Percentiles rank a stretch among this genome's conserved stretches.
These are phyloP conservation scores for Acorus gramineus DNA, from an alignment of 106 monocot genomes.

Conservation along the genomic window DNA sequence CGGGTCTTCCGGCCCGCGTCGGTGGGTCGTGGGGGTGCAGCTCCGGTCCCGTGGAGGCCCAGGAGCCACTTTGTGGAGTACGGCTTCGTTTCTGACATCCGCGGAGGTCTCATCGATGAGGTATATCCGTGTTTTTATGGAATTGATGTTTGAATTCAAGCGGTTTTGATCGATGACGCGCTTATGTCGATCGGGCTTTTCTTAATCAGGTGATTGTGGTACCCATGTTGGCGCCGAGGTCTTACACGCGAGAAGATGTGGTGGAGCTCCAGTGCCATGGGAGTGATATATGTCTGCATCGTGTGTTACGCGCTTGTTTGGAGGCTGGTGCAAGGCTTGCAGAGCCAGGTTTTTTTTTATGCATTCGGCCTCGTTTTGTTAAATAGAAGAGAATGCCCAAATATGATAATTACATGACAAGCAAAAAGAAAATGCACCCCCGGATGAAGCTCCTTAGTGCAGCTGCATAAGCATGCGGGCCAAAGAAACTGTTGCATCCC, in stretches of 20 bases:
- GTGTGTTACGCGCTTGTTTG: conserved; percentile 89
- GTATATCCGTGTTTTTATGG: conserved; percentile 16
- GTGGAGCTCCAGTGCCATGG: conserved; percentile 99
- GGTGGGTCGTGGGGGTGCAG: conserved; percentile 9
- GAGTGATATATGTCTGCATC: conserved; percentile 74
- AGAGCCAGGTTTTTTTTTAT: conserved; percentile 61
- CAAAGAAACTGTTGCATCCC: too few species aligned
- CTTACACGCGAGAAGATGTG: conserved; percentile 94
- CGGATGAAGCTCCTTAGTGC: background rate
- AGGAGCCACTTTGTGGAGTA: conserved; percentile 84
- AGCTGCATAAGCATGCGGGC: too few species aligned
- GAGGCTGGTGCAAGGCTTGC: conserved; percentile 97
- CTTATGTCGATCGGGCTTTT: background rate
- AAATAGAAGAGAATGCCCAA: too few species aligned
- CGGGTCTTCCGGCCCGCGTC: conserved; percentile 57
- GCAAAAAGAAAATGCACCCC: too few species aligned
- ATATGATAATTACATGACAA: too few species aligned
- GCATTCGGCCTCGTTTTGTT: too few species aligned
- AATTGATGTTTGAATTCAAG: background rate
- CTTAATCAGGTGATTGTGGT: conserved; percentile 19
- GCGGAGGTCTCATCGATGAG: conserved; percentile 77
- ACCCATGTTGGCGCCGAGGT: conserved; percentile 93
- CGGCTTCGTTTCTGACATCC: conserved; percentile 45
- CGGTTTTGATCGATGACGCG: background rate
- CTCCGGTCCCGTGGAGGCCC: conserved; percentile 43